Evolutionary conservation across 1,139 yeast genomes (phyloP).

Genomic region (Candida freyschussii): DNA sequence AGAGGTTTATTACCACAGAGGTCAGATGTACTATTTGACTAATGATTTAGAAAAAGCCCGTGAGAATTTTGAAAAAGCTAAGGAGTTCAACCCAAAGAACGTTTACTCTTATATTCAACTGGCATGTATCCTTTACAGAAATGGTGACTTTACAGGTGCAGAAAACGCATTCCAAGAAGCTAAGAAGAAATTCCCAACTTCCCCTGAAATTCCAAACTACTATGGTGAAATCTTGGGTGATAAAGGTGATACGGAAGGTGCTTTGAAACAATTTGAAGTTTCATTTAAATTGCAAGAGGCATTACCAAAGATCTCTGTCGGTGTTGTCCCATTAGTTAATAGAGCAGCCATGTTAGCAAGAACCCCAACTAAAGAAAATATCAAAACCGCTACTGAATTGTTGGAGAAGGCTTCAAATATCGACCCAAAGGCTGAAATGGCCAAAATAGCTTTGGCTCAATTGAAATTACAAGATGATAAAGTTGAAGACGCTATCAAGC

Average conservation of each 20-base stretch:
- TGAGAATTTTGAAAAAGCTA: slow-evolving; percentile 70
- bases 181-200: slow-evolving; percentile 71
- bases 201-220: slow-evolving; percentile 91
- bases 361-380: slow-evolving; percentile 45
- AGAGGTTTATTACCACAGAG: slow-evolving; percentile 90
- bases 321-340: slow-evolving; percentile 87
- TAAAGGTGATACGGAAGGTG: slow-evolving; percentile 64
- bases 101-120: slow-evolving; percentile 86
- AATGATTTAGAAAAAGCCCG: slow-evolving; percentile 73
- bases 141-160: slow-evolving; percentile 58
- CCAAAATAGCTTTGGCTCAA: slow-evolving; percentile 87
- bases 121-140: slow-evolving; percentile 88
- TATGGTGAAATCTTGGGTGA: slow-evolving; percentile 93
- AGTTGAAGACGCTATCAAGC: slow-evolving; percentile 73
- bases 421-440: slow-evolving; percentile 87
- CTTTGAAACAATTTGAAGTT: slow-evolving; percentile 79
- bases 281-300: slow-evolving; percentile 75
- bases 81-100: slow-evolving; percentile 67
- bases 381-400: slow-evolving; percentile 60
- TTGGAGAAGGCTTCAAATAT: slow-evolving; percentile 73
- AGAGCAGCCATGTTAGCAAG: slow-evolving; percentile 75
- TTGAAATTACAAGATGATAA: slow-evolving; percentile 78
- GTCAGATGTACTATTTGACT: slow-evolving; percentile 82
- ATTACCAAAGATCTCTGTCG: slow-evolving; percentile 51
- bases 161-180: slow-evolving; percentile 70